phyloP scores from a whole-genome alignment of 2,329 filamentous ascomycete genomes.

The Lomentospora prolificans region DNA sequence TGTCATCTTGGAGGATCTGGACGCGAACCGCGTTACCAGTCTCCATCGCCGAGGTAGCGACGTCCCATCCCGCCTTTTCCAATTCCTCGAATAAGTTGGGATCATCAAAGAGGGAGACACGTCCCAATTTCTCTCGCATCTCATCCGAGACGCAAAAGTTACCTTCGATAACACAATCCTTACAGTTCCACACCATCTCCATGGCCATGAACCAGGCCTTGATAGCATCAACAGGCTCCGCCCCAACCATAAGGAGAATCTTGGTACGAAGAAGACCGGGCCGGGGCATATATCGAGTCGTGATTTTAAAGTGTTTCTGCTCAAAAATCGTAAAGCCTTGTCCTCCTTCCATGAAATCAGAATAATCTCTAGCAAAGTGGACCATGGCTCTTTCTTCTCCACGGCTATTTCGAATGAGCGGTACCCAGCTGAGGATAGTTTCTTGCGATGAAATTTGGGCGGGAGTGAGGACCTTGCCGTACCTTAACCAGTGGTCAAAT shows the following conservation, averaged over 20 bases:
- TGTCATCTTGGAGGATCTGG: background rate
- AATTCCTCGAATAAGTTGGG: slow-evolving; percentile 20
- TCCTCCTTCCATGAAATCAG: slow-evolving; percentile 20
- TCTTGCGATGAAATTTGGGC: slow-evolving; percentile 55
- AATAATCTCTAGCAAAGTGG: slow-evolving; percentile 32
- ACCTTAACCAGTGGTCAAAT: slow-evolving; percentile 46
- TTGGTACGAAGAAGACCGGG: slow-evolving; percentile 19
- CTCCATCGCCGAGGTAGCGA: slow-evolving; percentile 25
- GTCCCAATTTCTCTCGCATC: background rate
- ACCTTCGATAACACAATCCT: too few species aligned
- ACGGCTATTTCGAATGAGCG: slow-evolving; percentile 19
- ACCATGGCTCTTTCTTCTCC: slow-evolving; percentile 22
- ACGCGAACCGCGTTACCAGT: slow-evolving; percentile 25
- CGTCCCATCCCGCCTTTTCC: slow-evolving; percentile 23
- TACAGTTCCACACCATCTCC: slow-evolving; percentile 23
- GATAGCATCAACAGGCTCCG: slow-evolving; percentile 20
- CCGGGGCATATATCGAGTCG: slow-evolving; percentile 7
- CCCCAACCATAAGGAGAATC: slow-evolving; percentile 24
- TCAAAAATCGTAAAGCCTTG: slow-evolving; percentile 13
- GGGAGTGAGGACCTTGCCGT: slow-evolving; percentile 48
- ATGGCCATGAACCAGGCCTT: slow-evolving; percentile 27
- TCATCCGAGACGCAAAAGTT: too few species aligned
- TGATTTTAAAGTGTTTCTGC: slow-evolving; percentile 7
- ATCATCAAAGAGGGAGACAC: slow-evolving; percentile 6
- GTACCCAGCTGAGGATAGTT: slow-evolving; percentile 45